Conservation (phyloP, 202 grass and related monocot species). For the Dendrocalamus latiflorus region DNA sequence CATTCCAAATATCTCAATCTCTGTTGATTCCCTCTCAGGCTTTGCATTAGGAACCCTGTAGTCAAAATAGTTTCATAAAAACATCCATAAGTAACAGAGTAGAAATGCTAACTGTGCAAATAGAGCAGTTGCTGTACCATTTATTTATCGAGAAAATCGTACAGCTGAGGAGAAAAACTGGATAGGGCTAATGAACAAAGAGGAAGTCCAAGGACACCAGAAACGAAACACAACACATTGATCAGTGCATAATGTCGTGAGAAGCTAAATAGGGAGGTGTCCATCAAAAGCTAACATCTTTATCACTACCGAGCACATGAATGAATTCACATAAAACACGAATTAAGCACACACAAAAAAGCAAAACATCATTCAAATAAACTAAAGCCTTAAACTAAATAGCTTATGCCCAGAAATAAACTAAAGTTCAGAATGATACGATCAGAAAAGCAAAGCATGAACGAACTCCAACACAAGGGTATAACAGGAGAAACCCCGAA, state of each 20-base stretch:
- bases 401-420: too few relatives aligned
- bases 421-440: too few relatives aligned
- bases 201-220: background rate
- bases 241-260: background rate
- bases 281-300: background rate
- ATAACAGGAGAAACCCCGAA: background rate
- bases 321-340: background rate
- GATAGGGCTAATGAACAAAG: background rate
- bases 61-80: conserved; percentile 6
- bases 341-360: background rate
- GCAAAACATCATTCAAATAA: background rate
- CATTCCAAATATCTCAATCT: conserved; percentile 96
- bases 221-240: background rate
- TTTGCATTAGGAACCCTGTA: conserved; percentile 88
- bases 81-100: background rate
- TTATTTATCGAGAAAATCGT: background rate
- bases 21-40: conserved; percentile 75
- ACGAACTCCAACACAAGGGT: background rate
- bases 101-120: background rate
- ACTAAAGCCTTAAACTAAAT: background rate
- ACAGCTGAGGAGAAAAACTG: background rate
- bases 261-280: background rate
- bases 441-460: background rate
- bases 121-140: background rate
- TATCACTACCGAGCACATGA: too few relatives aligned